Base-by-base conservation (phyloP, 2,329 filamentous ascomycete genomes). In the Aureobasidium pullulans region DNA sequence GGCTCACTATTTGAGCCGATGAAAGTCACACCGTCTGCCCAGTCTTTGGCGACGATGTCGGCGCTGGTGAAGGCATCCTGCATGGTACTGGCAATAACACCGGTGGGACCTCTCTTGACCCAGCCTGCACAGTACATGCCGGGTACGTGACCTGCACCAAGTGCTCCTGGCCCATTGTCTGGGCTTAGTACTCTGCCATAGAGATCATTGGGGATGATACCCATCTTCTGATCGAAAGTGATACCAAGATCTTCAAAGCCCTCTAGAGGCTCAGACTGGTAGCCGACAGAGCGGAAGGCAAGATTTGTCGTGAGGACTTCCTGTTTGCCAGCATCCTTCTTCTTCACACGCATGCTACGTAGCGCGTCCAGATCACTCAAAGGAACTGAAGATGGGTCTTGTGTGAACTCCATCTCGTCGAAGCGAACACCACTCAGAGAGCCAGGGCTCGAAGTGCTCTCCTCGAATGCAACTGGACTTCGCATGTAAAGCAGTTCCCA, bases 31-130 rank as follows among this genome's bases (percentile, higher is more conserved):
- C 71, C 66, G 0, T 70, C 68, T 52, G 76, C 68, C 87, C 90
- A 93, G 69, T 99, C 94, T n/a, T 82, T 76, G 0, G 83, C 83
- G 63, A 99, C 88, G 2, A 87, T 84, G 69, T 96, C 92, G 1
- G 86, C 94, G 0, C 91, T 96, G 8, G 83, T 81, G 68, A 97
- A 99, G 0, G 94, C 93, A 71, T 99, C 94, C 61, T 88, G 84
- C 90, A 99, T 96, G 0, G 94, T 99, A 32, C 87, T 91, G 1
- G 93, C 93, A 71, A 99, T 99, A 3, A 97, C 92, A 2, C 94
- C 94, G 0, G 91, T 96, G 0, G 94, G 93, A 0, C 94, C 94
- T 37, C 88, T 84, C 76, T 97, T 97, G 9, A 96, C 91, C 94
- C 94, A 99, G 0, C 94, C 94, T 15, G 93, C 89, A 64, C 91